These are phyloP conservation scores for Blastocystis sp. DNA, from an alignment of 352 stramenopile genomes.

Conservation along the genomic window DNA sequence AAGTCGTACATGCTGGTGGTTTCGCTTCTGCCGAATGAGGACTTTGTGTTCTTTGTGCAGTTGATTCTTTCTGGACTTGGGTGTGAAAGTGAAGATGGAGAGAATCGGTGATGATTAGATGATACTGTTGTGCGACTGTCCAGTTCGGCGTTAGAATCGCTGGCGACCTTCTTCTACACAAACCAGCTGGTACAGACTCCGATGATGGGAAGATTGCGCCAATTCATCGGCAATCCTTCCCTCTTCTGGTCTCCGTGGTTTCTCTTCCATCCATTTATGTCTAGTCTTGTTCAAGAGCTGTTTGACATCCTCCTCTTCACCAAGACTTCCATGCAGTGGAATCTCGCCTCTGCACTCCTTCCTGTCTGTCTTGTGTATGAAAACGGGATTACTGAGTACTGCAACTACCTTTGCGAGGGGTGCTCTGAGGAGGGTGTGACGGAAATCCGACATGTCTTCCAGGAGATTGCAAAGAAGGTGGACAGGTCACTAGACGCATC, in stretches of 20 bases:
- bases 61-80: not conserved
- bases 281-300: slow-evolving; percentile 31
- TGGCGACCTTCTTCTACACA: slow-evolving; percentile 43
- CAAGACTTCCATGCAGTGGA: slow-evolving; percentile 14
- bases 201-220: not conserved
- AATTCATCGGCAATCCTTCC: not conserved
- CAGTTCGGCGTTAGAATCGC: not conserved
- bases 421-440: not conserved
- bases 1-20: slow-evolving; percentile 29
- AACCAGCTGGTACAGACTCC: not conserved
- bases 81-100: not conserved
- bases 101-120: not conserved
- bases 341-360: slow-evolving; percentile 4
- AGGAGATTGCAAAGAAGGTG: slow-evolving; percentile 2
- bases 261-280: not conserved
- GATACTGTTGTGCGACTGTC: slow-evolving; percentile 10
- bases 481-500: slow-evolving; percentile 9
- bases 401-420: not conserved
- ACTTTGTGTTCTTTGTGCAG: slow-evolving; percentile 27
- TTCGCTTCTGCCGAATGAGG: not conserved
- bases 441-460: not conserved
- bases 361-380: slow-evolving; percentile 45
- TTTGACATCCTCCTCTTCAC: slow-evolving; percentile 37
- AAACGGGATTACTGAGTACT: slow-evolving; percentile 6
- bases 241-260: slow-evolving; percentile 36